Evolutionary conservation across 2,329 filamentous ascomycete genomes (phyloP).

Genomic region (Dactylellina sp.): DNA sequence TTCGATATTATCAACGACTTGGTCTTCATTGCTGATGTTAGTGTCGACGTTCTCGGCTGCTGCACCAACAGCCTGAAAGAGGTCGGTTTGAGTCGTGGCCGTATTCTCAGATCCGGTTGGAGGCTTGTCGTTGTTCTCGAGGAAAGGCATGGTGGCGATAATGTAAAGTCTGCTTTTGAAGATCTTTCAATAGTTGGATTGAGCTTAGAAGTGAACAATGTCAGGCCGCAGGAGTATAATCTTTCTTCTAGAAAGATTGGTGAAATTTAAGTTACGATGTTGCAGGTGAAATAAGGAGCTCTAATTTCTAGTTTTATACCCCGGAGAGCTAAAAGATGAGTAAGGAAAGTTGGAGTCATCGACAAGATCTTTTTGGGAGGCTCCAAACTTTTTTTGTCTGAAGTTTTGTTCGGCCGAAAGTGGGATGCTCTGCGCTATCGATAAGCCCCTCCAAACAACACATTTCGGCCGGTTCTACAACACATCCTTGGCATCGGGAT

Average conservation of each 20-base stretch:
- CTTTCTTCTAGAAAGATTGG: background rate
- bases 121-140: conserved; percentile 33
- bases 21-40: conserved; percentile 24
- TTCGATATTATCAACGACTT: conserved; percentile 69
- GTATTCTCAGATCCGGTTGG: conserved; percentile 12
- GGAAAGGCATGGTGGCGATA: conserved; percentile 39
- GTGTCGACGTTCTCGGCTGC: conserved; percentile 58
- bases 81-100: conserved; percentile 49
- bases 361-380: background rate
- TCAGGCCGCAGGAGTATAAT: no score
- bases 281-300: background rate
- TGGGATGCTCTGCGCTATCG: conserved; percentile 45
- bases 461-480: background rate
- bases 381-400: background rate
- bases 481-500: conserved; percentile 2
- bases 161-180: background rate
- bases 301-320: background rate
- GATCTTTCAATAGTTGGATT: background rate
- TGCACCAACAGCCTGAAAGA: conserved; percentile 59
- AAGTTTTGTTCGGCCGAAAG: conserved; percentile 7
- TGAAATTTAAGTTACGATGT: background rate
- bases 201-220: no score
- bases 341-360: background rate
- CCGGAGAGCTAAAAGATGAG: background rate
- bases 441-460: conserved; percentile 50